Conservation (phyloP, 345 rosid species). For the Nephelium lappaceum region DNA sequence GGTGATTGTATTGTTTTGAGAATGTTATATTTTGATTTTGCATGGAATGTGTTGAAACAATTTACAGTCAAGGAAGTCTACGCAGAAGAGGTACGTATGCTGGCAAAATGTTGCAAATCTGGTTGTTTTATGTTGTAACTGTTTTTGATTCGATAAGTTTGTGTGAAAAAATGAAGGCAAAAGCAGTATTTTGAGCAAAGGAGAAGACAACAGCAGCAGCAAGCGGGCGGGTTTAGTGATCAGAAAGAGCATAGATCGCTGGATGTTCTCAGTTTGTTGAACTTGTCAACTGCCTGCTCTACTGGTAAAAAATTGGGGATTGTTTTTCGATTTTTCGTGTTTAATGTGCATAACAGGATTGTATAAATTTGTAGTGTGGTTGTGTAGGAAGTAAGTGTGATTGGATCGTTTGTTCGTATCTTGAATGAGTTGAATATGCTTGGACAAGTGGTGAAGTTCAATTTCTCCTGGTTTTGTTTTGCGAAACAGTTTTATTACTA, state of each 20-base stretch:
- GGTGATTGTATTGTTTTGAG: neutral
- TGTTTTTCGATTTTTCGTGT: no score
- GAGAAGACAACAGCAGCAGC: slow-evolving; percentile 59
- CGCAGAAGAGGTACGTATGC: slow-evolving; percentile 48
- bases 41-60: slow-evolving; percentile 10
- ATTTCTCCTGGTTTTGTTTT: neutral
- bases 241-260: slow-evolving; percentile 59
- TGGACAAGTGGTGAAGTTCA: neutral
- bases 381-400: neutral
- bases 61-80: slow-evolving; percentile 57
- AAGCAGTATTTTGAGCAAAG: slow-evolving; percentile 86
- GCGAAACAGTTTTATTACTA: neutral
- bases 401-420: neutral
- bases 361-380: neutral
- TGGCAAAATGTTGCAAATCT: neutral
- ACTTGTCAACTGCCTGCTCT: slow-evolving; percentile 45
- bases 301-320: slow-evolving; percentile 31
- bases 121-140: neutral
- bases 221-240: slow-evolving; percentile 34
- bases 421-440: neutral
- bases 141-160: neutral
- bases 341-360: neutral
- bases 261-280: slow-evolving; percentile 68
- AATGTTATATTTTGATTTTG: neutral
- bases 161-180: slow-evolving; percentile 53